These are phyloP conservation scores for Ustilaginoidea virens DNA, from an alignment of 2,329 filamentous ascomycete genomes.

Conservation along the genomic window DNA sequence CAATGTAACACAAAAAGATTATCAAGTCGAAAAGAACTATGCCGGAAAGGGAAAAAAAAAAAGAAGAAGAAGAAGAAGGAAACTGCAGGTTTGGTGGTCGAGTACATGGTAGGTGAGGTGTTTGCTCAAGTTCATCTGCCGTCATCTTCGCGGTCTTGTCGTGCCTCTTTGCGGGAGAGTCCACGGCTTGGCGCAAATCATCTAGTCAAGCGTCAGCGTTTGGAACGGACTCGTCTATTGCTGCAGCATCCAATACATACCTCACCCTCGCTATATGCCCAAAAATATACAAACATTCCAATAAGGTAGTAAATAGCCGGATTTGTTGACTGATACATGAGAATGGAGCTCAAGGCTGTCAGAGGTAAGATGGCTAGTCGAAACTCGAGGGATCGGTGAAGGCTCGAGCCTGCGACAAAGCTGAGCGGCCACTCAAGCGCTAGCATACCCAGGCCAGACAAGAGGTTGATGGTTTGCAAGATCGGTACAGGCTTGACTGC, in stretches of 20 bases:
- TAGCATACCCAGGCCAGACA: slow-evolving; percentile 64
- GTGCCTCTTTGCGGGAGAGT: slow-evolving; percentile 43
- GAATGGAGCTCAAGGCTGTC: slow-evolving; percentile 53
- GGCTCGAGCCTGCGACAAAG: slow-evolving; percentile 56
- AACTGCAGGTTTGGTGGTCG: too few species aligned
- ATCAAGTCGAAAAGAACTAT: background rate
- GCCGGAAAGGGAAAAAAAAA: background rate
- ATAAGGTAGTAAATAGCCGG: slow-evolving; percentile 83
- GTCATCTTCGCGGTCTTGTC: slow-evolving; percentile 8
- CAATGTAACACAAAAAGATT: background rate
- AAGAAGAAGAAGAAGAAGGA: too few species aligned
- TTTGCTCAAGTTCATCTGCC: background rate
- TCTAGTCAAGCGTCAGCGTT: slow-evolving; percentile 21
- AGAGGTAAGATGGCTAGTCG: slow-evolving; percentile 73
- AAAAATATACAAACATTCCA: slow-evolving; percentile 79
- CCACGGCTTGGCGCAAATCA: slow-evolving; percentile 56
- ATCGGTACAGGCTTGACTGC: slow-evolving; percentile 79
- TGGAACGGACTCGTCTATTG: too few species aligned
- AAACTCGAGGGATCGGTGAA: slow-evolving; percentile 81
- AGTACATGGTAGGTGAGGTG: background rate
- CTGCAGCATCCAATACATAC: slow-evolving; percentile 43
- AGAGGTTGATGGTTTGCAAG: slow-evolving; percentile 77
- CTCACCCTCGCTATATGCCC: slow-evolving; percentile 96
- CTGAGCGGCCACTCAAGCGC: slow-evolving; percentile 84
- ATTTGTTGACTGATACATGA: slow-evolving; percentile 89